phyloP scores from a whole-genome alignment of 2,329 filamentous ascomycete genomes.

The Dryadomyces sulphureus region DNA sequence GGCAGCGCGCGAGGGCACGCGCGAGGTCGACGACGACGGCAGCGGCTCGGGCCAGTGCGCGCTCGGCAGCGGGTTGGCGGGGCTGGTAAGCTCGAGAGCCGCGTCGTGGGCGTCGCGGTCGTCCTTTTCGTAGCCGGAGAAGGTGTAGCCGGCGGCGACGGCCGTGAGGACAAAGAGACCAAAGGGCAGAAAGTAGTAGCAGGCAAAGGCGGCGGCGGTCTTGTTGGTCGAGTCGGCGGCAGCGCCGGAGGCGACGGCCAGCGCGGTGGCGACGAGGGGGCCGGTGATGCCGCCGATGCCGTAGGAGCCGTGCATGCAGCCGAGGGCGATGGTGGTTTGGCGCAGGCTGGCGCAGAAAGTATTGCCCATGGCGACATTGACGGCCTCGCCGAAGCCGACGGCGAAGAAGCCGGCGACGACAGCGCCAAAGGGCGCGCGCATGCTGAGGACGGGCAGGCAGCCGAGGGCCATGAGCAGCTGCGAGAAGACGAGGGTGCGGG shows the following conservation, averaged over 20 bases:
- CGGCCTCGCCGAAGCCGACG: conserved; percentile 42
- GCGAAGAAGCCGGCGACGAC: conserved; percentile 57
- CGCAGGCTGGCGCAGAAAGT: conserved; percentile 25
- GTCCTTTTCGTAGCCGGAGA: conserved; percentile 56
- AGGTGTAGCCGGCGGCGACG: conserved; percentile 49
- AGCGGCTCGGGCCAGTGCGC: background rate
- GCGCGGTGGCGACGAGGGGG: conserved; percentile 59
- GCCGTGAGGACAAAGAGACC: conserved; percentile 41
- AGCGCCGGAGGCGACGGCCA: conserved; percentile 44
- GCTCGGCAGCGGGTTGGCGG: background rate
- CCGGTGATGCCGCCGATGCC: conserved; percentile 51
- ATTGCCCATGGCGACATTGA: conserved; percentile 43
- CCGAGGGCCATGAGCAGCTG: conserved; percentile 41
- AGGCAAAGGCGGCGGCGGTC: conserved; percentile 17
- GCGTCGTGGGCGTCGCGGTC: conserved; percentile 6
- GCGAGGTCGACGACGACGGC: background rate
- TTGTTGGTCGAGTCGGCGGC: conserved; percentile 2
- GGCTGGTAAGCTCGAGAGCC: background rate
- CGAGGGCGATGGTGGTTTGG: conserved; percentile 39
- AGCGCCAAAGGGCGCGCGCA: conserved; percentile 52
- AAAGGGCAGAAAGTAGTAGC: conserved; percentile 57
- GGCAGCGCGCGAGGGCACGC: background rate
- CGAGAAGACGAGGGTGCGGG: conserved; percentile 44
- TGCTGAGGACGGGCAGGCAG: conserved; percentile 50
- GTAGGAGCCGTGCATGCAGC: conserved; percentile 52